Base-by-base conservation (phyloP, 192 early-diverging fungal species). In the Thamnidium elegans region DNA sequence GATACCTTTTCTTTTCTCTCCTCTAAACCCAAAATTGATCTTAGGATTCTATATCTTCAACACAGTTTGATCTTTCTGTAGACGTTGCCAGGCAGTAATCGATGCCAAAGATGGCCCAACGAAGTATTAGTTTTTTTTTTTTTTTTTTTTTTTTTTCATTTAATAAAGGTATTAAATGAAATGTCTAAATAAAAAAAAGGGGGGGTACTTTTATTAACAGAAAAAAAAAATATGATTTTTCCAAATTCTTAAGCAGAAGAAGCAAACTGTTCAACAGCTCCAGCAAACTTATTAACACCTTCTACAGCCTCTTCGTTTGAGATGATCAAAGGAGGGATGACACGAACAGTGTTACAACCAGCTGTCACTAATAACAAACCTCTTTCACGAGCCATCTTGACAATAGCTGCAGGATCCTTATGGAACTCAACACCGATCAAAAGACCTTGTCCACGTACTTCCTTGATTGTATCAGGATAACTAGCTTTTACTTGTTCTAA, bases 291-390 rank as follows among this genome's bases (percentile, higher is more conserved):
- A 3, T 71, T 64, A 19, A 90, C 74, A 10, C 89, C 94, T 58
- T 85, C 70, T 62, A 92, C 82, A 54, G 93, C 84, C 54, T 97
- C 92, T 32, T 84, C 84, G 59, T 90, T 76, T 30, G 82, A 80
- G 17, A 93, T 81, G 61, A 90, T 91, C 66, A 99, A 79, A 14
- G 97, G 88, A 45, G 97, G 97, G 7, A 97, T 84, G 56, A 99
- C 75, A 36, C 97, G 90, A n/a, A 99, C 74, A 2, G 92, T 94
- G 70, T 99, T 93, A 65, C 83, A 84, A 5, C 84, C 89, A 15
- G 95, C 93, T 2, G 87, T 86, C 34, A 97, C 90, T 31, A 97
- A 83, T 66, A 99, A 78, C 63, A 99, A 70, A 31, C 97, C 97
- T 34, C 81, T 81, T 46, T 94, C 90, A 54, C 90, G 85, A 45